These are phyloP conservation scores for Ogataea siamensis DNA, from an alignment of 805 yeast species.

Conservation along the genomic window DNA sequence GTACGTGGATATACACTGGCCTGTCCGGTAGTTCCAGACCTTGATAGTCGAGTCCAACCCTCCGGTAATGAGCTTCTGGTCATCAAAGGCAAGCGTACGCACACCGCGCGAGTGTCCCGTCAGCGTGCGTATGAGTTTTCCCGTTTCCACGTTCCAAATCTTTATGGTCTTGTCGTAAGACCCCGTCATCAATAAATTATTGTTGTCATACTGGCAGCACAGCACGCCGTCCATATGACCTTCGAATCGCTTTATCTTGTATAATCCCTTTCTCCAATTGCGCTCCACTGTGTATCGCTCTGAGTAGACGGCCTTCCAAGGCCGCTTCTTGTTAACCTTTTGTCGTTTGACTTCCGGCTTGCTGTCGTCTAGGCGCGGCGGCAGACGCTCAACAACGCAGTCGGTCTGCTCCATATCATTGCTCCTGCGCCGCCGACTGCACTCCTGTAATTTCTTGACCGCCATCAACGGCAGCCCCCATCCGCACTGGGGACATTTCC, in stretches of 20 bases:
- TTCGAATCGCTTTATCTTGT: slow-evolving; percentile 56
- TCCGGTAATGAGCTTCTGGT: slow-evolving; percentile 86
- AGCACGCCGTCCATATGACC: slow-evolving; percentile 92
- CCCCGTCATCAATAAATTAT: slow-evolving; percentile 78
- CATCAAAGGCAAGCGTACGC: slow-evolving; percentile 79
- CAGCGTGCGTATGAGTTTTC: slow-evolving; percentile 71
- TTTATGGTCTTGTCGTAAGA: slow-evolving; percentile 88
- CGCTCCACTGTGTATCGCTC: slow-evolving; percentile 90
- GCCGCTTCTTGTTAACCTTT: slow-evolving; percentile 52
- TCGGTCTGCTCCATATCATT: slow-evolving; percentile 23
- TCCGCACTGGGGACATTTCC: slow-evolving; percentile 97
- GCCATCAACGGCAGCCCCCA: slow-evolving; percentile 98
- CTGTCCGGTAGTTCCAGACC: slow-evolving; percentile 95
- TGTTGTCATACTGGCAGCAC: slow-evolving; percentile 79
- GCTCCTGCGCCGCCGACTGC: slow-evolving; percentile 25
- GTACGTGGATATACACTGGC: slow-evolving; percentile 90
- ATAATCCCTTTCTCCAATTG: slow-evolving; percentile 89
- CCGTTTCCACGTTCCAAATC: slow-evolving; percentile 88
- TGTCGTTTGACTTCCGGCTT: slow-evolving; percentile 10
- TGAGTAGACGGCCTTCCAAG: slow-evolving; percentile 93
- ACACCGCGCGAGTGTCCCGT: slow-evolving; percentile 90
- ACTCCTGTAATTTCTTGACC: slow-evolving; percentile 55
- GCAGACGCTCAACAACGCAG: slow-evolving; percentile 18
- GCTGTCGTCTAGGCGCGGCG: slow-evolving; percentile 28
- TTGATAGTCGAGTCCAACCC: slow-evolving; percentile 88